These are phyloP conservation scores for Telfairia occidentalis DNA, from an alignment of 331 rosid species.

Conservation along the genomic window DNA sequence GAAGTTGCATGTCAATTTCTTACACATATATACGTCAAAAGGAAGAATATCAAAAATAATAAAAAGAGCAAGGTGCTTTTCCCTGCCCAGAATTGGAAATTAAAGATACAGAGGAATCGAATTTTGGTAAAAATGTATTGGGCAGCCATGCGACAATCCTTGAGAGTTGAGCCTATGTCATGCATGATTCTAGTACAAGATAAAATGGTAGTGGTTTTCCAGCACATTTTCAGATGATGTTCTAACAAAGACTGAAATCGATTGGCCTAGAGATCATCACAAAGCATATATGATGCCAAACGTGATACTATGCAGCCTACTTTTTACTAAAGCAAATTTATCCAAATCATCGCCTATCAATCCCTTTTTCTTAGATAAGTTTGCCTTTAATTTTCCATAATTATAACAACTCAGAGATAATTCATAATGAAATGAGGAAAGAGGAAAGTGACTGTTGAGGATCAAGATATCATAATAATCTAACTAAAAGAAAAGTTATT, in stretches of 20 bases:
- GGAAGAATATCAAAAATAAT: neutral
- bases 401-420: neutral
- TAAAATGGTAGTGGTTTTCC: conserved; percentile 7
- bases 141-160: neutral
- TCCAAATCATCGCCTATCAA: neutral
- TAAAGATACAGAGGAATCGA: neutral
- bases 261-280: conserved; percentile 2
- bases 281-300: conserved; percentile 7
- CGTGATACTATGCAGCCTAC: neutral
- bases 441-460: neutral
- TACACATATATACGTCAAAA: neutral
- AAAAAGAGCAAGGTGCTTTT: neutral
- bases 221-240: conserved; percentile 9
- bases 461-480: neutral
- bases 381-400: conserved; percentile 3
- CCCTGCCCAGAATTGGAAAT: conserved; percentile 3
- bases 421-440: conserved; percentile 1
- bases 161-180: conserved; percentile 11
- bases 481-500: neutral
- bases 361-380: conserved; percentile 1
- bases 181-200: neutral
- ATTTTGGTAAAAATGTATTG: neutral
- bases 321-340: conserved; percentile 6
- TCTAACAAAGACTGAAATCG: conserved; percentile 1
- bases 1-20: conserved; percentile 6